Evolutionary conservation across 169 alveolate species (phyloP).

Genomic region (Eimeria brunetti): DNA sequence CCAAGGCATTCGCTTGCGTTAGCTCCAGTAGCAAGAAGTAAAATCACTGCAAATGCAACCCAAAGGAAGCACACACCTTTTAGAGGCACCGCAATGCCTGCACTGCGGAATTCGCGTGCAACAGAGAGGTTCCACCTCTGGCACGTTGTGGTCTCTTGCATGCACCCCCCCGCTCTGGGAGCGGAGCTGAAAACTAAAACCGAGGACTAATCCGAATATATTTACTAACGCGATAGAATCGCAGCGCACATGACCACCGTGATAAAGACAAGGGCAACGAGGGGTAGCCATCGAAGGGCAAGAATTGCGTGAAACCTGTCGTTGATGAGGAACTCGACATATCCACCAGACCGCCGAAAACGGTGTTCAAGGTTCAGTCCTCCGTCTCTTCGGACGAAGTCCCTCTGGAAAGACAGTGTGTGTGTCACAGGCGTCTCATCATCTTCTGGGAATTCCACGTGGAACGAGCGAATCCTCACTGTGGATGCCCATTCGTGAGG

Average conservation of each 20-base stretch:
- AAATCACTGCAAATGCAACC: slow-evolving; percentile 28
- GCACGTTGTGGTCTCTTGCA: not conserved
- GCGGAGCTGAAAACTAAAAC: not conserved
- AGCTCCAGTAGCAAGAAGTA: slow-evolving; percentile 80
- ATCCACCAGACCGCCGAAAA: slow-evolving; percentile 69
- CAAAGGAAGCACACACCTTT: not conserved
- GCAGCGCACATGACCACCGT: slow-evolving; percentile 79
- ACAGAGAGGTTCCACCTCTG: not conserved
- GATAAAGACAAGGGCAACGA: slow-evolving; percentile 76
- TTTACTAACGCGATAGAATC: slow-evolving; percentile 59
- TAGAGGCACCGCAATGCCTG: not conserved
- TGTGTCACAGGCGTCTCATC: slow-evolving; percentile 64
- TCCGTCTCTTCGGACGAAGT: slow-evolving; percentile 46
- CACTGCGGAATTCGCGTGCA: not conserved
- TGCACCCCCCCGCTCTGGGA: not conserved
- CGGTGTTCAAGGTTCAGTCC: slow-evolving; percentile 75
- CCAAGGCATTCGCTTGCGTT: slow-evolving; percentile 83
- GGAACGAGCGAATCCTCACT: slow-evolving; percentile 60
- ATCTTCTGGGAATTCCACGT: slow-evolving; percentile 68
- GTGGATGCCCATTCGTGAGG: slow-evolving; percentile 33
- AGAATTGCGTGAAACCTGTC: slow-evolving; percentile 79
- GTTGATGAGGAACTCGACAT: slow-evolving; percentile 71
- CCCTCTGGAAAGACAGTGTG: slow-evolving; percentile 53
- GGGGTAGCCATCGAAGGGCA: slow-evolving; percentile 76
- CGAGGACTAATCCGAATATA: too few species aligned